Evolutionary conservation across 208 protist species (phyloP).

Genomic region (Trypanosoma avium): DNA sequence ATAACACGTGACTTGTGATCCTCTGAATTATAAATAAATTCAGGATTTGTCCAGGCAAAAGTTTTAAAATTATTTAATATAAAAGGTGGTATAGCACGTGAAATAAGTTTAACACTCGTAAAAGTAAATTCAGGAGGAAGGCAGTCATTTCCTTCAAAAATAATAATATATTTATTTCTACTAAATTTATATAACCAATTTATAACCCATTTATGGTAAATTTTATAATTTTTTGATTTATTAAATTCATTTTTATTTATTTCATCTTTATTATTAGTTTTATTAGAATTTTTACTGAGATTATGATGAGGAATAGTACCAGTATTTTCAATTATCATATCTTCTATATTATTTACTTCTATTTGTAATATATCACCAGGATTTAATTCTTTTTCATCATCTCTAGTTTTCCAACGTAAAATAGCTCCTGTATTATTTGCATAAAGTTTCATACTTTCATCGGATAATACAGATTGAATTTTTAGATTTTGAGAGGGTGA

Average conservation of each 20-base stretch:
- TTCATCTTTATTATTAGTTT: not conserved
- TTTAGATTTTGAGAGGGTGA: not conserved
- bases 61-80: not conserved
- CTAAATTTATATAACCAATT: not conserved
- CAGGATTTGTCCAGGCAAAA: constrained; percentile 1
- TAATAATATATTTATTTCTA: not conserved
- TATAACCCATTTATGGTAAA: not conserved
- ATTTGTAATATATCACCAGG: not conserved
- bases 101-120: not conserved
- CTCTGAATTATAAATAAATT: not conserved
- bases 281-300: not conserved
- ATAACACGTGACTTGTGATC: not conserved
- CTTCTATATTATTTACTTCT: not conserved
- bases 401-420: not conserved
- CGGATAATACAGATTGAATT: not conserved
- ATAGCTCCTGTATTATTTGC: not conserved
- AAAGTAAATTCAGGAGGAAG: not conserved
- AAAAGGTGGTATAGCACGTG: not conserved
- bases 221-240: not conserved
- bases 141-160: not conserved
- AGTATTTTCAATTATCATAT: too few relatives aligned
- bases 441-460: not conserved
- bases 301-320: too few relatives aligned
- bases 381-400: not conserved
- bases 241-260: not conserved